These are phyloP conservation scores for Botryosphaeria dothidea DNA, from an alignment of 2,329 filamentous ascomycete genomes.

Conservation along the genomic window DNA sequence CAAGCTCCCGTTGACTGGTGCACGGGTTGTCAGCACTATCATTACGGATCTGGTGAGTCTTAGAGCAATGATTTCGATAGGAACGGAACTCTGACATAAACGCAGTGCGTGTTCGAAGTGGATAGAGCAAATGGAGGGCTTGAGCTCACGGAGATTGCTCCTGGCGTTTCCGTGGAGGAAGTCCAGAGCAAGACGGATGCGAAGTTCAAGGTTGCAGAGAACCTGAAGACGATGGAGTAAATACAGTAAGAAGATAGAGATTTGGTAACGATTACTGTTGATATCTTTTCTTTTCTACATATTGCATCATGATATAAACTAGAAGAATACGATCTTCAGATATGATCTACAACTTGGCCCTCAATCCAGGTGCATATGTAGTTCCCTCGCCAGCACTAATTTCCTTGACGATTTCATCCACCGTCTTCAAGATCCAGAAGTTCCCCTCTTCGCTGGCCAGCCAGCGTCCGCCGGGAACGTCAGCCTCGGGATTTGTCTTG, in stretches of 20 bases:
- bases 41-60: conserved; percentile 81
- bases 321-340: not conserved
- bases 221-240: conserved; percentile 79
- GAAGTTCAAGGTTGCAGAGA: conserved; percentile 76
- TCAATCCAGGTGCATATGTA: conserved; percentile 55
- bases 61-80: not conserved
- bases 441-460: conserved; percentile 65
- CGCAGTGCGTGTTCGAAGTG: conserved; percentile 69
- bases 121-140: conserved; percentile 74
- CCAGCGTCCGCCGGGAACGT: conserved; percentile 53
- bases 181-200: conserved; percentile 85
- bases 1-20: conserved; percentile 89
- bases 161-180: conserved; percentile 87
- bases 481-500: conserved; percentile 42
- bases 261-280: not conserved
- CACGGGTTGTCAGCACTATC: conserved; percentile 82
- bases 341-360: conserved; percentile 35
- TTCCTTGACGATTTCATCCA: conserved; percentile 62
- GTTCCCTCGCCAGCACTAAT: conserved; percentile 29
- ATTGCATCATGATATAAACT: not conserved
- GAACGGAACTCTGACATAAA: not conserved
- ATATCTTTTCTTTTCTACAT: not conserved
- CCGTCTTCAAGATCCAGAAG: conserved; percentile 61
- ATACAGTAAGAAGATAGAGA: not conserved
- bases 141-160: conserved; percentile 81